Conservation (phyloP, 768 basidiomycete species). For the Pulveroboletus sp. region DNA sequence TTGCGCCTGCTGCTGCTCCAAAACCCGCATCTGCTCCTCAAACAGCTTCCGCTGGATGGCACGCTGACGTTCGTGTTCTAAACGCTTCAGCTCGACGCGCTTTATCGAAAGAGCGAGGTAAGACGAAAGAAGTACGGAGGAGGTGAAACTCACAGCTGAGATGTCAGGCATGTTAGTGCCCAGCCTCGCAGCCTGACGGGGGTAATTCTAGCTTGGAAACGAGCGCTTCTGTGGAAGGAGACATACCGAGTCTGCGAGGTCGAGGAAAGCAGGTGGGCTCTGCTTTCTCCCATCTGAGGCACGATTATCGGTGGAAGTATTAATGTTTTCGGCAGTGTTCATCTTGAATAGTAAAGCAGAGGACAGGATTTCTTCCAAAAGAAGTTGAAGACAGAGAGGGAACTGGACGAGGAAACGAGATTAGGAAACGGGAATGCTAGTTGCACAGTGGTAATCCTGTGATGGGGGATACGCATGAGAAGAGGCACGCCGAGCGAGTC, state of each 20-base stretch:
- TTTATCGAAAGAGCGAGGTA: conserved; percentile 27
- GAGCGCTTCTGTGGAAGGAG: conserved; percentile 8
- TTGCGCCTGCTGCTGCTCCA: conserved; percentile 88
- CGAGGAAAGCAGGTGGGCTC: conserved; percentile 88
- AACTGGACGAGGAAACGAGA: conserved; percentile 44
- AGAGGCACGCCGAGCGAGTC: conserved; percentile 14
- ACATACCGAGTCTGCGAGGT: conserved; percentile 89
- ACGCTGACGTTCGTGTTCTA: conserved; percentile 84
- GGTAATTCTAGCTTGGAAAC: conserved; percentile 4
- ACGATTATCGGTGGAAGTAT: conserved; percentile 66
- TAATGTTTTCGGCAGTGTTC: conserved; percentile 70
- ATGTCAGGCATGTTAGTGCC: conserved; percentile 85
- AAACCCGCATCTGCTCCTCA: conserved; percentile 92
- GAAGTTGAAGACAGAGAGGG: conserved; percentile 50
- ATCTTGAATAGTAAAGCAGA: conserved; percentile 49
- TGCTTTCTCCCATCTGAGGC: conserved; percentile 71
- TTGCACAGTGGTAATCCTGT: conserved; percentile 63
- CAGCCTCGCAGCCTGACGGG: conserved; percentile 66
- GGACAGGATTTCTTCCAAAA: conserved; percentile 48
- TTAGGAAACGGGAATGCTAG: conserved; percentile 53
- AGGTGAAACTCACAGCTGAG: conserved; percentile 60
- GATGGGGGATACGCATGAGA: conserved; percentile 19
- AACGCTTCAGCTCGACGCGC: conserved; percentile 87
- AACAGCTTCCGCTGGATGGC: conserved; percentile 82
- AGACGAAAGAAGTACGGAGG: conserved; percentile 1